Evolutionary conservation across 1,284 basidiomycete species (phyloP), one percentile per base, ranked within the genome.

Genomic region (Xerocomus minutiporus): DNA sequence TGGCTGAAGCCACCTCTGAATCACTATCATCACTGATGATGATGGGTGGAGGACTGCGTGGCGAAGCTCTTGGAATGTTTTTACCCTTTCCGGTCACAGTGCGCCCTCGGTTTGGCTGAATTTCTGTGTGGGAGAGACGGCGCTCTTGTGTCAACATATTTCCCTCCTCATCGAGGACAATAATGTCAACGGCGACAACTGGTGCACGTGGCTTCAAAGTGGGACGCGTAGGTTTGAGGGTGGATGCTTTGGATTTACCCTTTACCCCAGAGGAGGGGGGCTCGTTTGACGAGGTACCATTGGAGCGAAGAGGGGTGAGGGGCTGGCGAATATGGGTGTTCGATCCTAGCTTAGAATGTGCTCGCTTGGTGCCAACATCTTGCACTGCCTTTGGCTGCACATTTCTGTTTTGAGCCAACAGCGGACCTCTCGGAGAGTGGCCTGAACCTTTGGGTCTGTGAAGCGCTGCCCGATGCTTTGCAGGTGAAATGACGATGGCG

Each of bases 121-220:
- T 52, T 48, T 70, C 69, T 12, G 69, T 68, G 41, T 69, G 67
- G 7, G 78, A 77, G 9, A 78, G 66, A 46, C 82, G 71, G 52
- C 72, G 67, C 38, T 88, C 86, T 61, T 80, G 75, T 54, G 75
- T 78, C 45, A 88, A 55, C 36, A 71, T 77, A 49, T 69, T 73
- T 9, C 86, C 87, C 39, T 72, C 63, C 23, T 78, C 73, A 61
- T 88, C 86, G 26, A 88, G 54, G 39, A 85, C 69, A 35, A 82
- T 71, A 44, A 90, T 88, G 38, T 89, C 84, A 43, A 88, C 74
- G 46, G 83, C 73, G 11, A 87, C 73, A 20, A 78, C 71, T 1
- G 80, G 77, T 5, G 75, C 72, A 38, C 71, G 69, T 13, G 71
- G 67, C 55, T 76, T 76, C 36, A 66, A 60, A 41, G 54, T 65